Base-by-base conservation (phyloP, 371 early-diverging fungal species). In the Apophysomyces sp. region DNA sequence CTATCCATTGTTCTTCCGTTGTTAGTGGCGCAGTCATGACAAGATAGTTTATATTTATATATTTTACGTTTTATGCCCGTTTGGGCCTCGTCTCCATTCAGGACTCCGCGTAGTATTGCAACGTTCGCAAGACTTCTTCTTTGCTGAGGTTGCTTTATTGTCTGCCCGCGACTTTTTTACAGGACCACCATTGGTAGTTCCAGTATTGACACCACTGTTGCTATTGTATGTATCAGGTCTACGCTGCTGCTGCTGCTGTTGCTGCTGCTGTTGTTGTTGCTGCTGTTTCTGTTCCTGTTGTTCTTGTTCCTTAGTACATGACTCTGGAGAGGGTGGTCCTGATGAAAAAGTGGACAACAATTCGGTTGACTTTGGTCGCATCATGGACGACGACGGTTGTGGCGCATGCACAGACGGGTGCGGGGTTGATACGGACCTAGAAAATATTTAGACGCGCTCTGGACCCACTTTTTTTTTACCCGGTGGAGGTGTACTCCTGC, bases 61-160 rank as follows among this genome's bases (percentile, higher is more conserved):
- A 18, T 55, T 26, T 73, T 80, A 86, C 86, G 89, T 89, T 67
- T 91, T 91, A 68, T 90, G 87, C 15, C 92, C 92, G 28, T 84
- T 85, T 24, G 90, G 92, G 9, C 92, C 92, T 40, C 87, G 80
- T 44, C 92, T 78, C 92, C 92, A 91, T 66, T 91, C 92, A 30
- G 91, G 92, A 37, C 90, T 90, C 31, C 78, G 74, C 36, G 75
- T 86, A 4, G 90, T 90, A 29, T 82, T 80, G 68, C 92, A 91
- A 61, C 85, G 83, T 54, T 83, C 82, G 52, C 91, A 91, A 6
- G 49, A n/a, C 21, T 44, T 73, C 59, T 58, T 87, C 87, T 61
- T 39, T 26, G 37, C 40, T 27, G 7, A 12, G 29, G 52, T 18
- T 12, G 30, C 24, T 18, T 31, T 40, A 8, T 21, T 44, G 9